phyloP scores from a whole-genome alignment of 1,284 basidiomycete genomes.

The Moesziomyces parantarcticus region DNA sequence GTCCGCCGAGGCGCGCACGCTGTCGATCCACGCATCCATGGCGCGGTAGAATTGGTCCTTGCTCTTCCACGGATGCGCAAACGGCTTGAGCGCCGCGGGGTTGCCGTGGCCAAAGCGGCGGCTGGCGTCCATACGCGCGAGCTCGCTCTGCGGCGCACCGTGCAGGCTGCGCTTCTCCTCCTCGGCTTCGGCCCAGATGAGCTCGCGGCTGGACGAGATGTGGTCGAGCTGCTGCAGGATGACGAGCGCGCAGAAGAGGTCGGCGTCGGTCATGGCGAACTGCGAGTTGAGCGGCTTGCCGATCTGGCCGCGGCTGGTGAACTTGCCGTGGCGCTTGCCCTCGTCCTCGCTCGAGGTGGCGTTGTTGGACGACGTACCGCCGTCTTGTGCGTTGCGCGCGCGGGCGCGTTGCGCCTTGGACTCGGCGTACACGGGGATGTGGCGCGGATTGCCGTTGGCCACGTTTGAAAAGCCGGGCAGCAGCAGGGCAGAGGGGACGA shows the following conservation, averaged over 20 bases:
- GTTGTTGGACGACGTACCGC: slow-evolving; percentile 11
- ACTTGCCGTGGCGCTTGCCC: slow-evolving; percentile 31
- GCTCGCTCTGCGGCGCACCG: slow-evolving; percentile 11
- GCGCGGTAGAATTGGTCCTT: slow-evolving; percentile 42
- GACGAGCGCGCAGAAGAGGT: slow-evolving; percentile 31
- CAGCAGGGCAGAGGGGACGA: slow-evolving; percentile 42
- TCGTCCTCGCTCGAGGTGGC: slow-evolving; percentile 36
- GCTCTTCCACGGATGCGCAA: slow-evolving; percentile 46
- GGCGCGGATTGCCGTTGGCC: slow-evolving; percentile 44
- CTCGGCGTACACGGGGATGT: slow-evolving; percentile 49
- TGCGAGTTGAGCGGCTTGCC: slow-evolving; percentile 48
- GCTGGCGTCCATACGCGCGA: slow-evolving; percentile 16
- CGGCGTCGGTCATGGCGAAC: slow-evolving; percentile 36
- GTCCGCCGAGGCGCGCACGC: slow-evolving; percentile 27
- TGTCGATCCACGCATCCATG: slow-evolving; percentile 39
- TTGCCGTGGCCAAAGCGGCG: slow-evolving; percentile 34
- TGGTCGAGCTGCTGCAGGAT: slow-evolving; percentile 25
- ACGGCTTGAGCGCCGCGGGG: slow-evolving; percentile 36
- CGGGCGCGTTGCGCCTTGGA: slow-evolving; percentile 43
- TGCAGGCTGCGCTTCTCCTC: slow-evolving; percentile 45
- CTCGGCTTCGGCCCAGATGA: slow-evolving; percentile 59
- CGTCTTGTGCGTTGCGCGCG: slow-evolving; percentile 6
- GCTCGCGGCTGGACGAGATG: slow-evolving; percentile 31
- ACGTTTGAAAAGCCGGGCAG: slow-evolving; percentile 39
- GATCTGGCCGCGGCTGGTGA: slow-evolving; percentile 47